Evolutionary conservation across 352 stramenopile genomes (phyloP), one percentile per base, ranked within the genome.

Genomic region (Aphanomyces invadans): DNA sequence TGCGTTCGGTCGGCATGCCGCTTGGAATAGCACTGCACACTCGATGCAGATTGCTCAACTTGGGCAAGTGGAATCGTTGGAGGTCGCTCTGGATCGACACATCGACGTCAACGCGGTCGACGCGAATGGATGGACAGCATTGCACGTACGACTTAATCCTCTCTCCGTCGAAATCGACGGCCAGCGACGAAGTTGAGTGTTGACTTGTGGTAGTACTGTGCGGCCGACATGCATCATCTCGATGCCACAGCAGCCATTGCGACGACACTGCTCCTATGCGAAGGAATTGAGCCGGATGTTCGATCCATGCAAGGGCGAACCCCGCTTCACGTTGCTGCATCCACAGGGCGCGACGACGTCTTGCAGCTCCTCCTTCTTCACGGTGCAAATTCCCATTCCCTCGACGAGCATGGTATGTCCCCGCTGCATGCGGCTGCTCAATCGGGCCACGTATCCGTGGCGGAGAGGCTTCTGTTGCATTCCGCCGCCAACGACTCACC

Each of bases 41-140:
- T 5, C 19, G 44, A 23, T 7, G 12, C 19, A 52, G 49, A 38
- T 57, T 57, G 49, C 29, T 29, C 49, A 57, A 26, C 36, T 57
- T 57, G 49, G 49, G 5, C 36, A 11, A 5, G 25, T 57, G 49
- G 49, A 57, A 5, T n/a, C 21, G 4, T 32, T 57, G 17, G 49
- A 57, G 21, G 11, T 0, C 29, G 49, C 49, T 7, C 49, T 57
- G 0, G 25, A 5, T 9, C 49, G 25, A 7, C 4, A 32, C 12
- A 26, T 12, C 21, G 29, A 57, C 29, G 49, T 36, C 5, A 57
- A 57, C 25, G 49, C 29, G 17, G 49, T 57, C 49, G 49, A 57
- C 25, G 49, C 49, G 0, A 57, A 57, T 26, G 49, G 49, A 57
- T 57, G 49, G 49, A 57, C 49, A 57, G 49, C 49, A 32, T 33